These are phyloP conservation scores for Penicillium bovifimosum DNA, from an alignment of 495 filamentous ascomycete species.

Conservation along the genomic window DNA sequence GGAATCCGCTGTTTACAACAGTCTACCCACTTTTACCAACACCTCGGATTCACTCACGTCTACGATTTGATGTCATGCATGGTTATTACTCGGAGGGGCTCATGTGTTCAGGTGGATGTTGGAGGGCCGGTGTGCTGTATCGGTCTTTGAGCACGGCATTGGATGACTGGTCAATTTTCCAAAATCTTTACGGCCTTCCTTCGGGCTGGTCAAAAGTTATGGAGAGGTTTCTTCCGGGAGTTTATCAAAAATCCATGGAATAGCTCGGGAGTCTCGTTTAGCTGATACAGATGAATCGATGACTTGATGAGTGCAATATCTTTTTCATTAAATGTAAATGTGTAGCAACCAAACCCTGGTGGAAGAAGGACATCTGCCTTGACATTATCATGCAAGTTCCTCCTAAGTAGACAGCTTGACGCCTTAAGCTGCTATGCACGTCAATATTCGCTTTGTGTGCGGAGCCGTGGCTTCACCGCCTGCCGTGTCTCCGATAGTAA, in stretches of 20 bases:
- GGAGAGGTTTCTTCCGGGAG: constrained; percentile 38
- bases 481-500: constrained; percentile 17
- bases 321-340: neutral
- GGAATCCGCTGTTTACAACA: constrained; percentile 34
- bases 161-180: constrained; percentile 41
- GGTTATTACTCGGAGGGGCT: constrained; percentile 28
- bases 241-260: constrained; percentile 33
- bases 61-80: constrained; percentile 18
- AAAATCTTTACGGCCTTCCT: constrained; percentile 12
- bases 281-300: constrained; percentile 28
- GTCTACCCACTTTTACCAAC: constrained; percentile 20
- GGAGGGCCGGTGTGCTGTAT: constrained; percentile 23
- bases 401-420: neutral
- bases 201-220: constrained; percentile 25
- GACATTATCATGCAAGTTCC: too few species aligned
- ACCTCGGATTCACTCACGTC: constrained; percentile 26
- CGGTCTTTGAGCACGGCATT: constrained; percentile 24
- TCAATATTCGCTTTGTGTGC: constrained; percentile 23
- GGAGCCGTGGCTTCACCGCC: constrained; percentile 14
- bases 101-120: constrained; percentile 40
- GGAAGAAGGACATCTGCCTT: too few species aligned
- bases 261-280: constrained; percentile 26
- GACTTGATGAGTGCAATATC: constrained; percentile 16
- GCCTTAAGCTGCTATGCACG: neutral
- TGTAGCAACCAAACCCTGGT: too few species aligned